These are phyloP conservation scores for Penicillium parvum DNA, from an alignment of 495 filamentous ascomycete genomes.

Conservation along the genomic window DNA sequence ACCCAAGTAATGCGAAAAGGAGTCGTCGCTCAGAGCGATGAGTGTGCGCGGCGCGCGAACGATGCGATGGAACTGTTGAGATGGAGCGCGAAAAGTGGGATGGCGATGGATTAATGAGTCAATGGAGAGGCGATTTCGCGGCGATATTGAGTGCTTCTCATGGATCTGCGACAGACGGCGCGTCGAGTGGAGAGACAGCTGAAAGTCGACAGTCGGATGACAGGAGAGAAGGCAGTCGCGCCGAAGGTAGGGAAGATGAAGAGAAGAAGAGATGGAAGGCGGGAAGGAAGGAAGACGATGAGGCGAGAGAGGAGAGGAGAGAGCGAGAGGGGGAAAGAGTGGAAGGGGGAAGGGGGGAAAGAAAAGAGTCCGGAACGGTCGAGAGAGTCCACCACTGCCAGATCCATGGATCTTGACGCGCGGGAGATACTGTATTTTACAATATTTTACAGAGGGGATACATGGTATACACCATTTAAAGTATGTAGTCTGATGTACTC, in stretches of 20 bases:
- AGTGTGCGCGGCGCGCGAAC: constrained; percentile 16
- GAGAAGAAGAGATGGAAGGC: constrained; percentile 15
- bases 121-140: constrained; percentile 13
- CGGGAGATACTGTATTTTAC: too few species aligned
- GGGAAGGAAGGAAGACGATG: constrained; percentile 23
- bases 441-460: neutral
- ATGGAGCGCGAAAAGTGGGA: constrained; percentile 12
- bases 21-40: constrained; percentile 14
- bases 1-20: constrained; percentile 14
- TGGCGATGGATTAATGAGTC: constrained; percentile 17
- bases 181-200: neutral
- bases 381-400: constrained; percentile 23
- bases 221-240: constrained; percentile 10
- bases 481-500: neutral
- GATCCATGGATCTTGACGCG: constrained; percentile 35
- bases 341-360: constrained; percentile 18
- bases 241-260: constrained; percentile 19
- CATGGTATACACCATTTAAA: neutral
- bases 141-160: constrained; percentile 20
- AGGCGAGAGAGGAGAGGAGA: constrained; percentile 6
- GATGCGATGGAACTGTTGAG: constrained; percentile 14
- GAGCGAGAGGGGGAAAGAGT: constrained; percentile 15
- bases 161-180: constrained; percentile 21
- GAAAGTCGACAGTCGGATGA: constrained; percentile 12
- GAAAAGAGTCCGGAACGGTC: constrained; percentile 31